Conservation (phyloP, 129 eudicot species). For the Lactuca saligna region DNA sequence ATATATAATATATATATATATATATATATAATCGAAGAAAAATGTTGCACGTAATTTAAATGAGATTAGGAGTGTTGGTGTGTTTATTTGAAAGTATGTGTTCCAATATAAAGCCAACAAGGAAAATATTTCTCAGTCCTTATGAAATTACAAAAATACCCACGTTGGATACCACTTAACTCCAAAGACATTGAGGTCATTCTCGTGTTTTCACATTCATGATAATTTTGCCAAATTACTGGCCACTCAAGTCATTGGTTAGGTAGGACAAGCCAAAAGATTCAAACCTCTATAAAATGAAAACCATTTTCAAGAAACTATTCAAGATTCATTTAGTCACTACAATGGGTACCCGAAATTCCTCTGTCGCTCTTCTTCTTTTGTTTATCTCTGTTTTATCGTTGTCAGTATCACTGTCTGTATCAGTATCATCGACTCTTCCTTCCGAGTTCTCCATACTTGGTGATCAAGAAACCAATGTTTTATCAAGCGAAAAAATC, state of each 20-base stretch:
- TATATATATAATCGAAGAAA: not conserved
- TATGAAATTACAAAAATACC: slow-evolving; percentile 24
- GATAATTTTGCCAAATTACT: slow-evolving; percentile 12
- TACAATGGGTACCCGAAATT: slow-evolving; percentile 36
- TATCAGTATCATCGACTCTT: slow-evolving; percentile 21
- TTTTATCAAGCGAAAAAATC: slow-evolving; percentile 34
- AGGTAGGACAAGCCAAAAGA: slow-evolving; percentile 33
- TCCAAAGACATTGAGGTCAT: slow-evolving; percentile 13
- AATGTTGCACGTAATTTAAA: not conserved
- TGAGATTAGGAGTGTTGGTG: not conserved
- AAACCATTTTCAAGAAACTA: slow-evolving; percentile 25
- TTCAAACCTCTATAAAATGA: slow-evolving; percentile 24
- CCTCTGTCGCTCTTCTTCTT: slow-evolving; percentile 29
- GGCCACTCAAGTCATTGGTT: slow-evolving; percentile 26
- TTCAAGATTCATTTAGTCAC: slow-evolving; percentile 31
- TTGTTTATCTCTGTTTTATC: slow-evolving; percentile 20
- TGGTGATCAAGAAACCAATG: slow-evolving; percentile 25
- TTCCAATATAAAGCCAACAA: slow-evolving; percentile 30
- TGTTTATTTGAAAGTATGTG: slow-evolving; percentile 10
- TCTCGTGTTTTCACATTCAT: slow-evolving; percentile 23
- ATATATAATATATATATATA: too few species aligned
- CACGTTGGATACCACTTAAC: not conserved
- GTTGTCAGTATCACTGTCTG: slow-evolving; percentile 5
- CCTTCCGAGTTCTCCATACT: slow-evolving; percentile 40
- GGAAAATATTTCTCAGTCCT: slow-evolving; percentile 1